Conservation (phyloP, 345 rosid genomes). For the Nephelium lappaceum region DNA sequence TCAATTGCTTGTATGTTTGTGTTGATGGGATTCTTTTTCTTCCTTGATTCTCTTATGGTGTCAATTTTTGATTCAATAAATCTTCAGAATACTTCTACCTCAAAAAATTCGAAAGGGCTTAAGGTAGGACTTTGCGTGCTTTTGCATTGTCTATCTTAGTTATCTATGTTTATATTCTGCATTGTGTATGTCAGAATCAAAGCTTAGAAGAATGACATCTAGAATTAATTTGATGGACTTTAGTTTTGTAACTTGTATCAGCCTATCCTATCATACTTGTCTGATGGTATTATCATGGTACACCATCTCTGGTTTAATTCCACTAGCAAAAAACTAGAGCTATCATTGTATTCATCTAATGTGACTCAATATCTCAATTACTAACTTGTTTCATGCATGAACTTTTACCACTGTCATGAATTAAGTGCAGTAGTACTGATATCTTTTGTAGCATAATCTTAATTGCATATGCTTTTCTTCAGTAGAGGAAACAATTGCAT, state of each 20-base stretch:
- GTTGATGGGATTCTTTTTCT: slow-evolving; percentile 49
- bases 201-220: neutral
- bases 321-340: neutral
- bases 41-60: slow-evolving; percentile 69
- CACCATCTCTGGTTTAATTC: too few relatives aligned
- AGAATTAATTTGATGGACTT: too few relatives aligned
- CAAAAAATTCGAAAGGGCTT: slow-evolving; percentile 27
- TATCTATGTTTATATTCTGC: neutral
- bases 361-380: neutral
- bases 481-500: neutral
- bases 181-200: neutral
- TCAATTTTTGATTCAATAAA: slow-evolving; percentile 56
- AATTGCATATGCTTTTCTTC: neutral
- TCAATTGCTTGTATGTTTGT: slow-evolving; percentile 48
- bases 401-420: neutral
- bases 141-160: neutral
- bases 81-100: slow-evolving; percentile 42
- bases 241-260: neutral
- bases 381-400: neutral
- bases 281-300: neutral
- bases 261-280: neutral
- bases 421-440: neutral
- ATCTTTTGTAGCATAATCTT: neutral
- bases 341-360: neutral
- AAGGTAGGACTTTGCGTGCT: slow-evolving; percentile 47